Evolutionary conservation across 257 asterid genomes (phyloP).

Genomic region (Datura wrightii): DNA sequence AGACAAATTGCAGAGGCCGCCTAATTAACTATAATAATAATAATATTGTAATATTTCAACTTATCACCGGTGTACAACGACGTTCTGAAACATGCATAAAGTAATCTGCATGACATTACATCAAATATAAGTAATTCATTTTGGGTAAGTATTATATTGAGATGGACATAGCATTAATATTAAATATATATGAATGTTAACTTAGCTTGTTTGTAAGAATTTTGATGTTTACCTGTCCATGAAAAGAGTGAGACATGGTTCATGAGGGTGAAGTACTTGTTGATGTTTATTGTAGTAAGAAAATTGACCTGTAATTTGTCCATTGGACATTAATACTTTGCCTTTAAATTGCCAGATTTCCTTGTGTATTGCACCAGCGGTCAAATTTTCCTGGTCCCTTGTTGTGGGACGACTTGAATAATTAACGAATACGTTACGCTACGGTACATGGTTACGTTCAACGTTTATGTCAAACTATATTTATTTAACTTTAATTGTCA

Average conservation of each 20-base stretch:
- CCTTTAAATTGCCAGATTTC: background rate
- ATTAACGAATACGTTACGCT: too few relatives aligned
- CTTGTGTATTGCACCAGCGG: background rate
- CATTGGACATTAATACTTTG: background rate
- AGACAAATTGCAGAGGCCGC: too few relatives aligned
- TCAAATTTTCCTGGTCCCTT: background rate
- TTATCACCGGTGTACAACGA: background rate
- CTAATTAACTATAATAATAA: too few relatives aligned
- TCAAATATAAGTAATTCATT: background rate
- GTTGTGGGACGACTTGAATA: background rate
- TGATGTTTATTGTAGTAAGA: background rate
- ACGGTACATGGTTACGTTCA: too few relatives aligned
- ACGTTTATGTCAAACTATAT: too few relatives aligned
- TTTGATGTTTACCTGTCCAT: background rate
- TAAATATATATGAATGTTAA: background rate
- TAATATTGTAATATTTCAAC: background rate
- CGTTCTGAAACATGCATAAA: background rate
- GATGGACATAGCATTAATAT: background rate
- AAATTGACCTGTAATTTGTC: background rate
- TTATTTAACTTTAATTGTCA: too few relatives aligned
- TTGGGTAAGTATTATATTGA: background rate
- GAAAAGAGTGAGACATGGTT: conserved; percentile 7
- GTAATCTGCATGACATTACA: background rate
- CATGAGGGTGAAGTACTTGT: background rate
- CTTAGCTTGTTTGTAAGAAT: background rate